Conservation (phyloP, 305 asterid genomes). For the Fraxinus ornus region DNA sequence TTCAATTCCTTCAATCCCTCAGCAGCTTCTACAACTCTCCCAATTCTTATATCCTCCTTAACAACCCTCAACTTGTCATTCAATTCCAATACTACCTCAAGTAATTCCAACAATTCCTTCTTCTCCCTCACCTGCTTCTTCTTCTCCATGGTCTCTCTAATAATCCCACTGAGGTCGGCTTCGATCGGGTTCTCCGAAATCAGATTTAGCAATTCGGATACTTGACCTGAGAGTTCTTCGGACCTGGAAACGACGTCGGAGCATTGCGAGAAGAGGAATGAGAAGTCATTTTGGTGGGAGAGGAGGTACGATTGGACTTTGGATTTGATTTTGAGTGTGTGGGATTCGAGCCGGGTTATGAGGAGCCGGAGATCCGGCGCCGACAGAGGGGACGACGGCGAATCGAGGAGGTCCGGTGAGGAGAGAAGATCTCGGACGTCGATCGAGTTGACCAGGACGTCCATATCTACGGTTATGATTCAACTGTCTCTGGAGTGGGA, state of each 20-base stretch:
- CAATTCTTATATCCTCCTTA: constrained; percentile 45
- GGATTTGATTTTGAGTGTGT: constrained; percentile 72
- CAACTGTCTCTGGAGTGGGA: not conserved
- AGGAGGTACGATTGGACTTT: constrained; percentile 75
- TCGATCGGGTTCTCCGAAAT: constrained; percentile 66
- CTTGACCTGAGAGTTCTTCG: constrained; percentile 40
- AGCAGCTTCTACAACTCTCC: constrained; percentile 63
- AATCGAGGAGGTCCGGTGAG: constrained; percentile 44
- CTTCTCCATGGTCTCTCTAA: constrained; percentile 56
- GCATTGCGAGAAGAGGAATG: constrained; percentile 71
- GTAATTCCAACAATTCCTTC: constrained; percentile 52
- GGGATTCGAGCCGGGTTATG: constrained; percentile 74
- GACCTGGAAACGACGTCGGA: constrained; percentile 64
- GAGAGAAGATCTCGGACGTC: constrained; percentile 84
- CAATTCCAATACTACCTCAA: constrained; percentile 59
- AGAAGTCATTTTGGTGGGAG: constrained; percentile 71
- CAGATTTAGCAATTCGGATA: constrained; percentile 45
- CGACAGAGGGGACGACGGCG: constrained; percentile 65
- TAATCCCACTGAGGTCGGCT: constrained; percentile 44
- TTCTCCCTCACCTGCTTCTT: constrained; percentile 66
- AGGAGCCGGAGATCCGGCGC: constrained; percentile 96
- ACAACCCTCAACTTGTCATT: constrained; percentile 45
- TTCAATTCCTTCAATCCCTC: constrained; percentile 63
- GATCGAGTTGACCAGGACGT: constrained; percentile 54
- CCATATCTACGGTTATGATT: constrained; percentile 38